These are phyloP conservation scores for Plenodomus tracheiphilus DNA, from an alignment of 2,329 filamentous ascomycete genomes.

Conservation along the genomic window DNA sequence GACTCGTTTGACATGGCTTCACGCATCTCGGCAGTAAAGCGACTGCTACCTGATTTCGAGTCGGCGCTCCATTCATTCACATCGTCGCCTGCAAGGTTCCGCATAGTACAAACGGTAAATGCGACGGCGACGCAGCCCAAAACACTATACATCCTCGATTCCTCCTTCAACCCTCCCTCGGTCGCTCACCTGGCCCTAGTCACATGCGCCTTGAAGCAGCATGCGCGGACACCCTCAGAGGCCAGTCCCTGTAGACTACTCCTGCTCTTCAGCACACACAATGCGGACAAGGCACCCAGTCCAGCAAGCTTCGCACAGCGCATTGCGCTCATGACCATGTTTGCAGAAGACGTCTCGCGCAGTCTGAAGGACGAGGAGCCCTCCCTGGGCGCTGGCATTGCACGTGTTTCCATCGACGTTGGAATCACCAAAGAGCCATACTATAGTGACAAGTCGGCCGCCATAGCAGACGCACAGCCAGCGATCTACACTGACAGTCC, in stretches of 20 bases:
- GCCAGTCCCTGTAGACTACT: slow-evolving; percentile 53
- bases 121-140: slow-evolving; percentile 33
- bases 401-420: slow-evolving; percentile 59
- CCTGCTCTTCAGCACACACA: slow-evolving; percentile 64
- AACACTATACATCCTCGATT: slow-evolving; percentile 66
- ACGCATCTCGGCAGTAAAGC: slow-evolving; percentile 29
- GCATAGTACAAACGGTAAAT: slow-evolving; percentile 42
- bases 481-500: slow-evolving; percentile 43
- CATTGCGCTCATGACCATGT: slow-evolving; percentile 71
- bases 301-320: slow-evolving; percentile 70
- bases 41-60: slow-evolving; percentile 38
- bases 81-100: slow-evolving; percentile 38
- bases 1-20: slow-evolving; percentile 40
- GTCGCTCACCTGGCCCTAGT: slow-evolving; percentile 61
- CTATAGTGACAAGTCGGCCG: slow-evolving; percentile 71
- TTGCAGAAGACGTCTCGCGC: slow-evolving; percentile 60
- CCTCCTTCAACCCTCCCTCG: slow-evolving; percentile 68
- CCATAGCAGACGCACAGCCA: slow-evolving; percentile 53
- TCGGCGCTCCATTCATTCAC: slow-evolving; percentile 38
- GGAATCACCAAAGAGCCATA: slow-evolving; percentile 72
- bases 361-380: slow-evolving; percentile 12
- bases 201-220: slow-evolving; percentile 54
- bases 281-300: slow-evolving; percentile 67
- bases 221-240: slow-evolving; percentile 32
- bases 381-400: slow-evolving; percentile 4